Conservation (phyloP, 768 basidiomycete species). For the Russula lepida region DNA sequence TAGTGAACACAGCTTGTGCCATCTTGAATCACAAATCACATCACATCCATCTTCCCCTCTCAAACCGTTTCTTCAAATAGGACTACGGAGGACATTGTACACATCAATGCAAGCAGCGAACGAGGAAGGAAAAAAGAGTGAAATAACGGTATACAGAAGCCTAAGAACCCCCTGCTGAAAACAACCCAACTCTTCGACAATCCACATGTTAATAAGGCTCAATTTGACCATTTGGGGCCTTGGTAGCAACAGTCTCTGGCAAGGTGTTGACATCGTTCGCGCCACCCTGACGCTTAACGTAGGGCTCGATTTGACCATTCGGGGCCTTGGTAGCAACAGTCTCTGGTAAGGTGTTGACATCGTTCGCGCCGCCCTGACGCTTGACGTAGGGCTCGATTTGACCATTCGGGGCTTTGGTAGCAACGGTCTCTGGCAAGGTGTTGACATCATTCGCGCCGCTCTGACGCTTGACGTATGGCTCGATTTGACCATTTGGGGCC, state of each 20-base stretch:
- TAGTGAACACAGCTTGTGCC: not conserved
- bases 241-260: slow-evolving; percentile 24
- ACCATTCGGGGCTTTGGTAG: slow-evolving; percentile 32
- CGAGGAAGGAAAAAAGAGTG: not conserved
- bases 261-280: not conserved
- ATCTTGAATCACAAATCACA: not conserved
- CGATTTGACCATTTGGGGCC: not conserved
- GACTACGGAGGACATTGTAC: slow-evolving; percentile 3
- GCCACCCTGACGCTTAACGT: not conserved
- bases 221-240: not conserved
- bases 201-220: not conserved
- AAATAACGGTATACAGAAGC: not conserved
- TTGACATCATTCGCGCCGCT: slow-evolving; percentile 15
- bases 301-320: not conserved
- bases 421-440: slow-evolving; percentile 27
- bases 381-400: slow-evolving; percentile 24
- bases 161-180: not conserved
- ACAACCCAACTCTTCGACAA: slow-evolving; percentile 9
- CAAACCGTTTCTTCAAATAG: slow-evolving; percentile 6
- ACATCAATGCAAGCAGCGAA: not conserved
- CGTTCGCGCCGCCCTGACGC: not conserved
- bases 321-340: not conserved
- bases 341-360: slow-evolving; percentile 12
- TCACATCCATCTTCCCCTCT: not conserved
- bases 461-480: not conserved